Base-by-base conservation (phyloP, 306 rosid genomes). In the Vachellia collinsii region DNA sequence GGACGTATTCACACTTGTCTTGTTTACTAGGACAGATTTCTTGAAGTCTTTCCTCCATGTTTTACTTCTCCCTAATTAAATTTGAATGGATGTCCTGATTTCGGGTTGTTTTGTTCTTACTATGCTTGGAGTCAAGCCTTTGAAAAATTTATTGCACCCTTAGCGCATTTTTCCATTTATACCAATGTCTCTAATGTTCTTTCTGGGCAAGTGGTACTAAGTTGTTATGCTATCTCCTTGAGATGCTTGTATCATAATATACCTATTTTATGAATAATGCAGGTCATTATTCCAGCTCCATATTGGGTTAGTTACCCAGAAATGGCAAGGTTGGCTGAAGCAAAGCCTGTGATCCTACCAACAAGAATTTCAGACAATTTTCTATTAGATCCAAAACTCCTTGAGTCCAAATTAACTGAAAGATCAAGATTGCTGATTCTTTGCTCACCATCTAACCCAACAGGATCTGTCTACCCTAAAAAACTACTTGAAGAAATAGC, bases 221-320 rank as follows among this genome's bases (percentile, higher is more conserved):
- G 59, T 68, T 20, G 38, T 29, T 62, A 14, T 59, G 12, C 54
- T 37, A 11, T 68, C 58, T 53, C 11, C 12, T 38, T 38, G 11
- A 47, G 37, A 37, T 46, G 71, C 72, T 25, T 51, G 34, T 29
- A 29, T 29, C 34, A 46, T 75, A 62, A 70, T 65, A 75, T 76
- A 41, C 68, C 25, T 10, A 67, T 59, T 48, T 29, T 23, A 8
- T 61, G 58, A 68, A 51, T 82, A 73, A 72, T 80, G 37, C 90
- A 96, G 99, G 99, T 96, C 80, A 78, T 96, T 81, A 83, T 96
- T 89, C 99, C 99, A 8, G 99, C 94, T 78, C 99, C 99, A 81
- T 96, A 80, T 82, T 96, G 87, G 86, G 99, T 96, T 85, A 93
- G 99, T 85, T 96, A 96, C 85, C 99, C 99, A 8, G 99, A 96